Base-by-base conservation (phyloP, 2,329 filamentous ascomycete species). In the Fusarium nodosum region DNA sequence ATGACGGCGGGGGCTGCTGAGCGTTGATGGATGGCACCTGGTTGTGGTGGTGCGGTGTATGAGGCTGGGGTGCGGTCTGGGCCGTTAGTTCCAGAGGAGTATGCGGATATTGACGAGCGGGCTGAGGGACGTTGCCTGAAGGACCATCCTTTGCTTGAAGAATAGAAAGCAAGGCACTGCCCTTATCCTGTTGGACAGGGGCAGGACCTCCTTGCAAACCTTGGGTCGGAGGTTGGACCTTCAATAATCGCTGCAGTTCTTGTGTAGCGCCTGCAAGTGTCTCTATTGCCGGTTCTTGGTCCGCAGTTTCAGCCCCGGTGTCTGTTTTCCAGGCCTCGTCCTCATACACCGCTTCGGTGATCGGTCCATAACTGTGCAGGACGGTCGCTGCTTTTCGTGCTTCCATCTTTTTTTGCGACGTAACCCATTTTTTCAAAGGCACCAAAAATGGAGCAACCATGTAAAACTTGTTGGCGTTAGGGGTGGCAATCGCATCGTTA, bases 361-460 rank as follows among this genome's bases (percentile, higher is more conserved):
- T 78, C 5, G 74, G 68, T 15, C 84, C 79, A 22, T 82, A 81
- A 18, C 81, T 77, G 20, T 82, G 77, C 7, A 82, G 78, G 33
- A 77, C 78, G 38, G 77, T 82, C 30, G 81, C 73, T 20, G 79
- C 77, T 67, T 81, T 82, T 72, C 83, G 82, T 11, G 83, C 82
- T 72, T 93, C 92, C n/a, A 86, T 84, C 80, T 91, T 94, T 82
- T 88, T 91, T 80, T 97, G 93, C 68, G 91, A 88, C n/a, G 89
- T 83, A 47, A 98, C 93, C 94, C 94, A 98, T 78, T 93, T 93
- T 79, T 93, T 94, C 50, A 99, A 81, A 8, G 90, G 92, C 2
- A 89, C 89, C 56, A 98, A 84, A 77, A 99, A 99, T 0, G 95
- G 94, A 0, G 94, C 94, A 20, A 99, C 96, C 93, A 98, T 97